Percentiles rank a stretch among this genome's conserved stretches.
Evolutionary conservation across 2,329 filamentous ascomycete genomes (phyloP).

Genomic region (Fusarium staphyleae): DNA sequence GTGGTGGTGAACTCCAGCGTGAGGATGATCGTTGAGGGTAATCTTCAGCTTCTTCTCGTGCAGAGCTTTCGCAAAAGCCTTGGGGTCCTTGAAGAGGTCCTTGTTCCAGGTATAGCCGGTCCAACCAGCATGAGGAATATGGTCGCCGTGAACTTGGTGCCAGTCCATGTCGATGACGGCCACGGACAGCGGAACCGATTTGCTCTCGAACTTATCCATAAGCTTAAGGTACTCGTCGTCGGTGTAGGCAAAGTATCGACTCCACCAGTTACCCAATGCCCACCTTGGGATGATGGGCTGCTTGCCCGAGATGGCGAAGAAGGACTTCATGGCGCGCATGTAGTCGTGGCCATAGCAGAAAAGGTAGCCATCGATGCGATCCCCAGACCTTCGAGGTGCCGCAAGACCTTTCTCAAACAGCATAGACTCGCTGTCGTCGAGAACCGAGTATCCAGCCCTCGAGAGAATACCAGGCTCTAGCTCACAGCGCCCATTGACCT

Average conservation of each 20-base stretch:
- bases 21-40: slow-evolving; percentile 68
- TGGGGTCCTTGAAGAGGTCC: slow-evolving; percentile 58
- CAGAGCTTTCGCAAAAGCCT: slow-evolving; percentile 57
- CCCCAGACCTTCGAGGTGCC: slow-evolving; percentile 53
- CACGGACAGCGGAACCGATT: slow-evolving; percentile 63
- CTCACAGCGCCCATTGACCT: slow-evolving; percentile 56
- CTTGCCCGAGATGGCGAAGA: slow-evolving; percentile 62
- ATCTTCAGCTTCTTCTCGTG: slow-evolving; percentile 60
- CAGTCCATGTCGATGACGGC: slow-evolving; percentile 72
- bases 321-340: slow-evolving; percentile 58
- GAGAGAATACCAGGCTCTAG: slow-evolving; percentile 61
- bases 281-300: slow-evolving; percentile 64
- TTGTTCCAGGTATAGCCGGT: slow-evolving; percentile 68
- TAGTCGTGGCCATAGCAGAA: slow-evolving; percentile 67
- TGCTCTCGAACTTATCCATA: slow-evolving; percentile 61
- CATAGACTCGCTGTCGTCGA: slow-evolving; percentile 65
- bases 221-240: slow-evolving; percentile 62
- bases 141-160: slow-evolving; percentile 61
- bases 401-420: slow-evolving; percentile 62
- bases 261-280: slow-evolving; percentile 72
- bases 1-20: slow-evolving; percentile 62
- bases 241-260: slow-evolving; percentile 65
- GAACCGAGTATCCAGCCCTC: slow-evolving; percentile 55
- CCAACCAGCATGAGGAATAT: slow-evolving; percentile 53
- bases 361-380: slow-evolving; percentile 64